Evolutionary conservation across 345 rosid genomes (phyloP), one percentile per base, ranked within the genome.

Genomic region (Hypericum perforatum): DNA sequence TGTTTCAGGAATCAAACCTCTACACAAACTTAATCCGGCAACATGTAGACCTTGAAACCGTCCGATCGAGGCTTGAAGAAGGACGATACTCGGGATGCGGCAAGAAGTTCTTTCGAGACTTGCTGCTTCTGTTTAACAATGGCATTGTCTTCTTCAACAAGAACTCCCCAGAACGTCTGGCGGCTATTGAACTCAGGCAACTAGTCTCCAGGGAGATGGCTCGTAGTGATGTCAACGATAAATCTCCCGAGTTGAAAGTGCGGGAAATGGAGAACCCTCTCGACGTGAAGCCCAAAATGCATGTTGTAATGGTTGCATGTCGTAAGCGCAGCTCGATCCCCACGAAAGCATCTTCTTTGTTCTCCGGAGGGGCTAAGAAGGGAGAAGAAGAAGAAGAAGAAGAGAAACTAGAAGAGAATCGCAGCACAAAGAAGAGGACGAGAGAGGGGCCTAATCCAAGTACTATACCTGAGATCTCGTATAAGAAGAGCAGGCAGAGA

Each of bases 291-390:
- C 63, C 75, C 44, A 69, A 55, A 43, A 41, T 74, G 51, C 61
- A 73, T 13, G 61, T 67, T 57, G 77, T 79, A 29, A 40, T 67
- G 9, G 62, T 49, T 52, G 74, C 80, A 64, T 78, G 80, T 53
- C 70, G 76, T 49, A 75, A 75, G 63, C 74, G 76, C n/a, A 78
- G 76, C 49, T 78, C 80, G 5, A 64, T 72, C 53, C 32, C 64
- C 9, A 62, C 61, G 37, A 72, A 66, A 64, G 13, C 69, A 16
- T 45, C 70, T 40, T 54, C 43, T 29, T 54, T 71, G 37, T 57
- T 57, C 13, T 54, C 63, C 29, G 74, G 58, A 52, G 52, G 60
- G n/a, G 54, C 52, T 8, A 72, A 62, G 49, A 78, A 65, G 37
- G 67, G 43, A 41, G 58, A 61, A 55, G 62, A 37, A 22, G 13